Evolutionary conservation across 2,329 filamentous ascomycete genomes (phyloP), one percentile per base, ranked within the genome.

Genomic region (Cytospora piceae): DNA sequence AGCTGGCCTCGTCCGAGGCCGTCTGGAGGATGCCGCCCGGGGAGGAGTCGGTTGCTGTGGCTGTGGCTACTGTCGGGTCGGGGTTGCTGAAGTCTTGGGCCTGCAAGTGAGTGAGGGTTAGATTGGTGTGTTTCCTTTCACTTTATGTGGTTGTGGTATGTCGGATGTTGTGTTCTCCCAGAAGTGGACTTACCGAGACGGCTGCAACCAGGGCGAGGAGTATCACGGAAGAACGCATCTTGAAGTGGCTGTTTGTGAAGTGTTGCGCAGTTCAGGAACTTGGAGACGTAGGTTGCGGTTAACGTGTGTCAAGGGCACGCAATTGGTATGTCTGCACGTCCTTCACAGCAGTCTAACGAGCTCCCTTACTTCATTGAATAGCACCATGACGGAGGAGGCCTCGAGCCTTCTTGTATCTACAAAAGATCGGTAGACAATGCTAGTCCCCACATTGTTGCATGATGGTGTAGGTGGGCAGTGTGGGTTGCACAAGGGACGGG

Each of bases 191-290:
- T 71, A 77, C 76, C 70, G 75, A 68, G 67, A 71, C 74, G 52
- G 72, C 67, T 64, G 75, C 73, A 58, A 73, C 73, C 54, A 78
- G 69, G 68, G 73, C 71, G 63, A 76, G 66, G 67, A 77, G 53
- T 62, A 74, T 70, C 54, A 72, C 68, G 69, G 71, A 71, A 71
- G 75, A 73, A 74, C 78, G 80, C 65, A 56, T 70, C 52, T 68
- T 57, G 60, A 62, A 34, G n/a, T 59, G 61, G 52, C 61, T 68
- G 60, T 59, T 7, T 63, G 42, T 57, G 52, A 14, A 22, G 51
- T 54, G 46, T 49, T 20, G n/a, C 11, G 42, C 4, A 49, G 6
- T 20, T 49, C 4, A 4, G n/a, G 46, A 49, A 49, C 8, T 49
- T 6, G n/a, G 9, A 24, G 46, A 49, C 46, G 46, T 49, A 49